Evolutionary conservation across 257 asterid species (phyloP).

Genomic region (Coffea eugenioides): DNA sequence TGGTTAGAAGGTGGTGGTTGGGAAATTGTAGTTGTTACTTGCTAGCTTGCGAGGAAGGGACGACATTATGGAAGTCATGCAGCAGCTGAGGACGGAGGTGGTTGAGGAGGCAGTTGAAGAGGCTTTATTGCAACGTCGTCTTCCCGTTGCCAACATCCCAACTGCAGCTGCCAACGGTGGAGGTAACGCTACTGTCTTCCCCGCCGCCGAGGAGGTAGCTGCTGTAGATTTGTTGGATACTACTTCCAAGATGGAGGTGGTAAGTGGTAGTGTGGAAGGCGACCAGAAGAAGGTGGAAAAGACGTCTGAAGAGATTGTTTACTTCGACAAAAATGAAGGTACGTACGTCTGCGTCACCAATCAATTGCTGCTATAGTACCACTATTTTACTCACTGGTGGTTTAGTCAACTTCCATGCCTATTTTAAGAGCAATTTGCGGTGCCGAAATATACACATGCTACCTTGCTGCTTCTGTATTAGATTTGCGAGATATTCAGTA

Average conservation of each 20-base stretch:
- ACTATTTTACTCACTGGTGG: no score
- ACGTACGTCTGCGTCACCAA: not conserved
- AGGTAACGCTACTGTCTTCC: not conserved
- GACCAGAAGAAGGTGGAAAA: not conserved
- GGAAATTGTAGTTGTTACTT: not conserved
- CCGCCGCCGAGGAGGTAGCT: not conserved
- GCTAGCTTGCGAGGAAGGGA: no score
- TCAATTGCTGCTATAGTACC: no score
- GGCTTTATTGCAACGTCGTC: not conserved
- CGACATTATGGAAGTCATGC: conserved; percentile 4
- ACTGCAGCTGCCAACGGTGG: not conserved
- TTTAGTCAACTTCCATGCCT: no score
- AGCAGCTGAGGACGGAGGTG: not conserved
- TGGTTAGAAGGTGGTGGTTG: not conserved
- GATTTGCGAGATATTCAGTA: not conserved
- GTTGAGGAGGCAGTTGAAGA: conserved; percentile 13
- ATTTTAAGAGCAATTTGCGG: no score
- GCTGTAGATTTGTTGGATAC: not conserved
- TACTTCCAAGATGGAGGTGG: not conserved
- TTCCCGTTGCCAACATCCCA: not conserved
- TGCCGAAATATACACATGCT: no score
- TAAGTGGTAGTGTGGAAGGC: not conserved
- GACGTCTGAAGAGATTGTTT: conserved; percentile 12
- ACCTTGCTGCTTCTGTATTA: no score
- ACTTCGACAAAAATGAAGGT: conserved; percentile 41